Base-by-base conservation (phyloP, 768 basidiomycete species). In the Tulasnella sp. region DNA sequence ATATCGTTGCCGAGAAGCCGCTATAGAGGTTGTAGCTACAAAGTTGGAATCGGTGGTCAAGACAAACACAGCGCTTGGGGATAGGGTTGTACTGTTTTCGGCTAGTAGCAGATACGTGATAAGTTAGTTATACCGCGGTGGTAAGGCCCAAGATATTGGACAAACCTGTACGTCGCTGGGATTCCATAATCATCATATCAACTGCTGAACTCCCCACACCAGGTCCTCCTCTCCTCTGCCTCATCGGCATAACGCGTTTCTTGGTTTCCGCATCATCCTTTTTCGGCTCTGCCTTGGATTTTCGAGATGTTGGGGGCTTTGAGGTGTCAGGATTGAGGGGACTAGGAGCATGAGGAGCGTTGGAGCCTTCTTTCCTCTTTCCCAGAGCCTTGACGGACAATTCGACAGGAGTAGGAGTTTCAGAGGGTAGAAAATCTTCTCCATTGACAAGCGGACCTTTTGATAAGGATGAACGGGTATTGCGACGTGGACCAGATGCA, bases 121-220 rank as follows among this genome's bases (percentile, higher is more conserved):
- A 19, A 19, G 32, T 9, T 12, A 16, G 19, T 45, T 3, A 22
- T n/a, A 34, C 20, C 12, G 44, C 13, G 29, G 4, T 9, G 44
- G 20, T 12, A 33, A 15, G 15, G 12, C 29, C 16, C 19, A 9
- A 33, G 15, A 25, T 19, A 32, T 73, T 79, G 61, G 63, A 89
- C 89, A 68, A 71, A 78, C 80, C 65, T 77, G 76, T 66, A 22
- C 64, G 56, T 45, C 78, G 77, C 59, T 82, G 73, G 56, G 80
- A 82, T 58, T 90, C 87, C 56, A 89, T 65, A 63, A 92, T 84
- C 77, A 87, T 79, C 48, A 78, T 59, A 69, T 92, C 89, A 15
- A 80, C 72, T 62, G 87, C 83, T 62, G 79, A 78, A 54, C 67
- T 81, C 50, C 88, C 85, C 45, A 85, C 76, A 31, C 84, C 85